These are phyloP conservation scores for Graphiopsis chlorocephala DNA, from an alignment of 2,329 filamentous ascomycete genomes.

Conservation along the genomic window DNA sequence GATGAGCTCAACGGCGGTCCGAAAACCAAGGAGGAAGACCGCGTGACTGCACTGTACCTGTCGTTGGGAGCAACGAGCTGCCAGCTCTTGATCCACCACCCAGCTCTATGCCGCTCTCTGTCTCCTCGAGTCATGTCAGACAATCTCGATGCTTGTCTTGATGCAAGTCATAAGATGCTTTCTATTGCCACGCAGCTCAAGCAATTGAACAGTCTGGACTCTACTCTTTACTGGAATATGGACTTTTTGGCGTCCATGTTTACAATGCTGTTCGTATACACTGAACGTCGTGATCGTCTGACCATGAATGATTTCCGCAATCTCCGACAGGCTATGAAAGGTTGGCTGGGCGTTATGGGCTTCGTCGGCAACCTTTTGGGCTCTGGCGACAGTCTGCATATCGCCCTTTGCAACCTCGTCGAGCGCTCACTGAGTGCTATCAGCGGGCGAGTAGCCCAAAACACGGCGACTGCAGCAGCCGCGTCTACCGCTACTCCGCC, in stretches of 20 bases:
- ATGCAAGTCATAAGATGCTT: constrained; percentile 64
- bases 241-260: constrained; percentile 72
- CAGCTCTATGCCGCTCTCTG: constrained; percentile 48
- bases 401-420: constrained; percentile 49
- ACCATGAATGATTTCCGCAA: constrained; percentile 57
- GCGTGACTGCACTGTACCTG: constrained; percentile 50
- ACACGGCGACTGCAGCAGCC: constrained; percentile 41
- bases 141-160: constrained; percentile 58
- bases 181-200: constrained; percentile 58
- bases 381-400: constrained; percentile 47
- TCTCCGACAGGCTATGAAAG: constrained; percentile 66
- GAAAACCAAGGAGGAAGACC: constrained; percentile 45
- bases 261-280: constrained; percentile 67
- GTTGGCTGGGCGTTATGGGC: constrained; percentile 66
- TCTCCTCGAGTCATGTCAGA: constrained; percentile 61
- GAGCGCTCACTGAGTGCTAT: constrained; percentile 49
- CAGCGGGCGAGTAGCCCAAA: constrained; percentile 42
- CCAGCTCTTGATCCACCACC: constrained; percentile 53
- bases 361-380: constrained; percentile 66
- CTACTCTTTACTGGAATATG: constrained; percentile 73
- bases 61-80: constrained; percentile 50
- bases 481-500: constrained; percentile 33
- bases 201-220: constrained; percentile 67
- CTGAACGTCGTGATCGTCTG: constrained; percentile 62
- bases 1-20: constrained; percentile 53